Evolutionary conservation across 1,139 yeast genomes (phyloP).

Genomic region (Yamadazyma friedrichii): DNA sequence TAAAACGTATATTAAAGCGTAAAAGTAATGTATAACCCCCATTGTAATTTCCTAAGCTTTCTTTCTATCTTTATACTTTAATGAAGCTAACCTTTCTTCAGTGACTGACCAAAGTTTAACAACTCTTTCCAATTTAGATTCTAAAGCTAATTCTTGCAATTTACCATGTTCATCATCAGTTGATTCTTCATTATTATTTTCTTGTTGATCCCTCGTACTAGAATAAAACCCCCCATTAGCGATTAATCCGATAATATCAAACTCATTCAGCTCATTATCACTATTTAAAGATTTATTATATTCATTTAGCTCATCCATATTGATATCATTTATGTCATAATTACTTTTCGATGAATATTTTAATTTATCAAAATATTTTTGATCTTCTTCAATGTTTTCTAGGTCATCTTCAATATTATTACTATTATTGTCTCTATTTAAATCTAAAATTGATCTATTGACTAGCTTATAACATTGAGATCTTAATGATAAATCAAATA

Average conservation of each 20-base stretch:
- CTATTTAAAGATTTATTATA: conserved; percentile 2
- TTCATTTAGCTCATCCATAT: conserved; percentile 10
- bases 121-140: conserved; percentile 54
- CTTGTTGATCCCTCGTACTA: neutral
- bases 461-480: conserved; percentile 59
- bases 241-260: conserved; percentile 6
- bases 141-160: conserved; percentile 27
- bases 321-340: conserved; percentile 3
- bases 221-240: neutral
- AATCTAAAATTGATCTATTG: conserved; percentile 46
- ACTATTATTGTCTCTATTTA: conserved; percentile 13
- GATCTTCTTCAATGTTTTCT: conserved; percentile 14
- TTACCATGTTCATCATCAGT: conserved; percentile 26
- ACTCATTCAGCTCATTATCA: conserved; percentile 9
- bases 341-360: conserved; percentile 5
- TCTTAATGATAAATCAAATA: conserved; percentile 56
- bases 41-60: no score
- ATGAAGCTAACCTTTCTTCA: conserved; percentile 47
- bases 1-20: no score
- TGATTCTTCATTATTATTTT: conserved; percentile 21
- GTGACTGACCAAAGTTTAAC: conserved; percentile 63
- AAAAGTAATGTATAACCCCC: no score
- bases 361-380: conserved; percentile 15
- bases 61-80: conserved; percentile 18
- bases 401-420: conserved; percentile 8